A percentile compares a stretch with the other conserved stretches of the same genome.
Evolutionary conservation across 306 rosid species (phyloP).

Genomic region (Dryas octopetala): DNA sequence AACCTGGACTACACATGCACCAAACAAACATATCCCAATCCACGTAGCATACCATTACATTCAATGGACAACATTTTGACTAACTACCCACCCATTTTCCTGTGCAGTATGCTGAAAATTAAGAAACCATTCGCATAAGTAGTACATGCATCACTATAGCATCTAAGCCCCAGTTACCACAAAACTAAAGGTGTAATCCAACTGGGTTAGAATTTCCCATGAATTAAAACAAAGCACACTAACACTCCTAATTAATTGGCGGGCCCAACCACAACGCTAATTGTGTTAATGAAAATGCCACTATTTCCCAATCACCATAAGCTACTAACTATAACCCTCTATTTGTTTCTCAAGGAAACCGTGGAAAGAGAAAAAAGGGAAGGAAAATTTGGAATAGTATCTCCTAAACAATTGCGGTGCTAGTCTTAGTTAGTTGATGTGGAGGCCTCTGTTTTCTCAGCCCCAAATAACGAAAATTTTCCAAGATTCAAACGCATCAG

Average conservation of each 20-base stretch:
- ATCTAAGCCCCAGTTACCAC: background rate
- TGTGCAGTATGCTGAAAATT: background rate
- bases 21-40: background rate
- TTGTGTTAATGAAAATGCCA: background rate
- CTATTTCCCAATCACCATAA: background rate
- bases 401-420: background rate
- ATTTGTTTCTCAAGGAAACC: background rate
- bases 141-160: background rate
- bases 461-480: slow-evolving; percentile 29
- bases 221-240: background rate
- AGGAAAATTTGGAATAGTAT: background rate
- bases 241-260: background rate
- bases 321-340: background rate
- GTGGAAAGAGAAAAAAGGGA: background rate
- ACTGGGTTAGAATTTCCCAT: background rate
- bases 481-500: slow-evolving; percentile 29
- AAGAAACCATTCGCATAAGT: background rate
- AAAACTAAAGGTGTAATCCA: slow-evolving; percentile 1
- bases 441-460: slow-evolving; percentile 7
- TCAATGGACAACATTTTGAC: background rate
- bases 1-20: background rate
- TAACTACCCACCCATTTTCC: background rate
- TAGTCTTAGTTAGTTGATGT: background rate
- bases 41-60: slow-evolving; percentile 2
- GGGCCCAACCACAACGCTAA: slow-evolving; percentile 14